phyloP scores from a whole-genome alignment of 202 grass and related monocot species.

The Hordeum pubiflorum region DNA sequence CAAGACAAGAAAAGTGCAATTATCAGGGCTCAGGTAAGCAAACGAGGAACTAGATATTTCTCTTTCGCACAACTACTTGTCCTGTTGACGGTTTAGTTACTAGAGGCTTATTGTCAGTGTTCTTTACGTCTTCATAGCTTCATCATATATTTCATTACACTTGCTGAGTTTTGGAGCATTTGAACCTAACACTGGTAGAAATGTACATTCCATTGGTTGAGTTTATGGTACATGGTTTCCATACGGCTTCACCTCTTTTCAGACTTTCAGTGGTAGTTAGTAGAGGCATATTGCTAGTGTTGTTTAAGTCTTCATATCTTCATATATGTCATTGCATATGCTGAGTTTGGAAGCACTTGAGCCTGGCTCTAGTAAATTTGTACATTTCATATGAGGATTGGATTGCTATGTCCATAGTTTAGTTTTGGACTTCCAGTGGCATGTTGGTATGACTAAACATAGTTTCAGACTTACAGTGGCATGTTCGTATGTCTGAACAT shows the following conservation, averaged over 20 bases:
- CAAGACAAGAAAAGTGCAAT: slow-evolving; percentile 82
- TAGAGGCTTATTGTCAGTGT: neutral
- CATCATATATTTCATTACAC: neutral
- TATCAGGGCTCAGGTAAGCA: slow-evolving; percentile 69
- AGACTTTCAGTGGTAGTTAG: neutral
- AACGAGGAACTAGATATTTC: neutral
- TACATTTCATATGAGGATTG: neutral
- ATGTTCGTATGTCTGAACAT: neutral
- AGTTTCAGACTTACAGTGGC: neutral
- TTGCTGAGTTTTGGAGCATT: neutral
- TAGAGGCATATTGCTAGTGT: neutral
- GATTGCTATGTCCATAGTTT: neutral
- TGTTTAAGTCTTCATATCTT: neutral
- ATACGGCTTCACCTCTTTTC: neutral
- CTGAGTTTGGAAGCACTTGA: neutral
- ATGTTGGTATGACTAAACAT: neutral
- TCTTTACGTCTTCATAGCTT: neutral
- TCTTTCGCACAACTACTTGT: neutral
- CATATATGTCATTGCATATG: neutral
- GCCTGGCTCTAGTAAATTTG: neutral
- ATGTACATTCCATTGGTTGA: neutral
- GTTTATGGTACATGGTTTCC: neutral
- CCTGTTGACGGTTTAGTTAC: neutral
- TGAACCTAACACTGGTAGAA: neutral
- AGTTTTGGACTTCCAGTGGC: neutral